phyloP scores from a whole-genome alignment of 306 rosid genomes.

The Ormosia semicastrata region DNA sequence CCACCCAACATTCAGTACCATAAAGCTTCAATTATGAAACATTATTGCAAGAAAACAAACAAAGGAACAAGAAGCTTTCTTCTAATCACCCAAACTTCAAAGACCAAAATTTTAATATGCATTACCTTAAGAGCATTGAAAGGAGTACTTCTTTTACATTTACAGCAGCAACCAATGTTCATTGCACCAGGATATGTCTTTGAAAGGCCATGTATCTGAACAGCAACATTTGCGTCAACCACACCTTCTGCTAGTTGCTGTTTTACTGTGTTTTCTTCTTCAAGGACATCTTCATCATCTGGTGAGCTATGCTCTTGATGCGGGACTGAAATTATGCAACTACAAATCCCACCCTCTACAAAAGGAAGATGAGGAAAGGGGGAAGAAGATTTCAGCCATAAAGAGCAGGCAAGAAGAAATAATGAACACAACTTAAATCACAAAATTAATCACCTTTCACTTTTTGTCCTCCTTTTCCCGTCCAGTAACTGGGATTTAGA shows the following conservation, averaged over 20 bases:
- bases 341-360: constrained; percentile 78
- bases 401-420: constrained; percentile 21
- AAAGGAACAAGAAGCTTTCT: constrained; percentile 3
- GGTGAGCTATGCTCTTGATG: constrained; percentile 49
- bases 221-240: constrained; percentile 60
- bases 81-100: constrained; percentile 13
- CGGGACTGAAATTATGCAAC: constrained; percentile 58
- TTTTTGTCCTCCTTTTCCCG: constrained; percentile 69
- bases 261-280: constrained; percentile 76
- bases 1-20: too few relatives aligned
- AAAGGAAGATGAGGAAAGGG: constrained; percentile 4
- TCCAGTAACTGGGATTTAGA: constrained; percentile 73
- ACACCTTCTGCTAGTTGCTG: constrained; percentile 44
- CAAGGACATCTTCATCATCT: constrained; percentile 84
- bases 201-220: constrained; percentile 77
- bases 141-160: constrained; percentile 53
- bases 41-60: not conserved
- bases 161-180: constrained; percentile 58
- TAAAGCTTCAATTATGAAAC: not conserved
- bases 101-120: not conserved
- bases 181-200: constrained; percentile 72
- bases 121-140: constrained; percentile 79
- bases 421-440: constrained; percentile 5
- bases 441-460: constrained; percentile 55
- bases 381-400: constrained; percentile 13